These are phyloP conservation scores for Colletotrichum orbiculare DNA, from an alignment of 2,329 filamentous ascomycete species.

Conservation along the genomic window DNA sequence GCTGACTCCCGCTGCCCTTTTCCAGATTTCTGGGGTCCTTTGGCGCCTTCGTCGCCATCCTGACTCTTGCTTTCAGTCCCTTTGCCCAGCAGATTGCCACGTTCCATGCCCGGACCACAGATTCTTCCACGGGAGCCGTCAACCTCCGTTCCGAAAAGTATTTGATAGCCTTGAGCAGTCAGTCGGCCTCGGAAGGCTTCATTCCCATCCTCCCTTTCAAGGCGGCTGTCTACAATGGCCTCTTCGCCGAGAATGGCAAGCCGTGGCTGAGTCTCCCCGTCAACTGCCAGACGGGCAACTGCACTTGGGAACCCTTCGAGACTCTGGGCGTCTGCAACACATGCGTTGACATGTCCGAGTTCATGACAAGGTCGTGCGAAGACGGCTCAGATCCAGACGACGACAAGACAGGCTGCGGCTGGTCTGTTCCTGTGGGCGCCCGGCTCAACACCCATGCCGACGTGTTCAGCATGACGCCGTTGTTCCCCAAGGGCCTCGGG, in stretches of 20 bases:
- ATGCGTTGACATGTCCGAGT: conserved; percentile 41
- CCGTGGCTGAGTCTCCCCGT: conserved; percentile 35
- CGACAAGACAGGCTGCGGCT: conserved; percentile 41
- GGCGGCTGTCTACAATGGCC: conserved; percentile 47
- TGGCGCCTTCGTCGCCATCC: conserved; percentile 43
- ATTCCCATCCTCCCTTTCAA: conserved; percentile 48
- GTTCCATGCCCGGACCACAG: conserved; percentile 40
- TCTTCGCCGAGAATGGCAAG: conserved; percentile 47
- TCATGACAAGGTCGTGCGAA: conserved; percentile 42
- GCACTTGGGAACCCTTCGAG: conserved; percentile 39
- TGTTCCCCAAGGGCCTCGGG: conserved; percentile 41
- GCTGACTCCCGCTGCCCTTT: neutral
- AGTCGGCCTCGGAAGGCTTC: conserved; percentile 40
- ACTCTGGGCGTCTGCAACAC: conserved; percentile 39
- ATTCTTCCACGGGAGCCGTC: conserved; percentile 39
- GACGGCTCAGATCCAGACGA: conserved; percentile 7
- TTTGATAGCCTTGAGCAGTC: conserved; percentile 41
- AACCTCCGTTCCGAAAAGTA: conserved; percentile 44
- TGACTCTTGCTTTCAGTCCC: conserved; percentile 44
- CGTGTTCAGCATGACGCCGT: conserved; percentile 47
- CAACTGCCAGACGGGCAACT: conserved; percentile 38
- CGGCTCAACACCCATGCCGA: conserved; percentile 40
- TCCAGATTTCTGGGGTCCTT: conserved; percentile 43
- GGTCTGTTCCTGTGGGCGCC: conserved; percentile 43
- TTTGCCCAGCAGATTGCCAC: conserved; percentile 47